Percentiles rank a stretch among this genome's conserved stretches.
Conservation (phyloP, 169 alveolate species). For the Toxoplasma gondii region DNA sequence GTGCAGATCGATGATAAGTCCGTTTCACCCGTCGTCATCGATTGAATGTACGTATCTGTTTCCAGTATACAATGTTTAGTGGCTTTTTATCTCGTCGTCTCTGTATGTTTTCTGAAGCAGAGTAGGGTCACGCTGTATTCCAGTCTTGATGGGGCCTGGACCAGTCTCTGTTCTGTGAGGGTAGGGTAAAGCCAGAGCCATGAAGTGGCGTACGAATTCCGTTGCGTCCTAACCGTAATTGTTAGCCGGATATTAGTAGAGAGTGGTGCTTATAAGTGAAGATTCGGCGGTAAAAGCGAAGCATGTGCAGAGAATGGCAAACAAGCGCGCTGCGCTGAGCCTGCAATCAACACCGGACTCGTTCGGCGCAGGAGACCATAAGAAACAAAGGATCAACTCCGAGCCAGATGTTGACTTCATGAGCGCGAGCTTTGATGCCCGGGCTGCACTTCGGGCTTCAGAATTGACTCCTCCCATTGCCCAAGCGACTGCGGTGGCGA, state of each 20-base stretch:
- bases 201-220: too few relatives aligned
- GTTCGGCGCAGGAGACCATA: not conserved
- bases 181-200: too few relatives aligned
- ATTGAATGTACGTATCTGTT: too few relatives aligned
- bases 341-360: not conserved
- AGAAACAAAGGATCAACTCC: not conserved
- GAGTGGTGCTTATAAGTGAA: too few relatives aligned
- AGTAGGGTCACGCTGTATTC: not conserved
- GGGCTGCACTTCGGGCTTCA: not conserved
- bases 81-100: not conserved
- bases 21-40: too few relatives aligned
- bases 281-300: too few relatives aligned
- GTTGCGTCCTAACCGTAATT: too few relatives aligned
- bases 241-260: too few relatives aligned
- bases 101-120: not conserved
- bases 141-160: too few relatives aligned
- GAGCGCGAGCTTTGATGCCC: not conserved
- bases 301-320: not conserved
- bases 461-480: slow-evolving; percentile 6
- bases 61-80: not conserved
- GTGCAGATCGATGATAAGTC: too few relatives aligned
- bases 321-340: not conserved
- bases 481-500: not conserved
- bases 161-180: too few relatives aligned
- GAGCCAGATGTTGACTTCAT: not conserved